A percentile compares a stretch with the other conserved stretches of the same genome.
phyloP scores from a whole-genome alignment of 371 early-diverging fungal genomes.

The Dichotomocladium elegans region DNA sequence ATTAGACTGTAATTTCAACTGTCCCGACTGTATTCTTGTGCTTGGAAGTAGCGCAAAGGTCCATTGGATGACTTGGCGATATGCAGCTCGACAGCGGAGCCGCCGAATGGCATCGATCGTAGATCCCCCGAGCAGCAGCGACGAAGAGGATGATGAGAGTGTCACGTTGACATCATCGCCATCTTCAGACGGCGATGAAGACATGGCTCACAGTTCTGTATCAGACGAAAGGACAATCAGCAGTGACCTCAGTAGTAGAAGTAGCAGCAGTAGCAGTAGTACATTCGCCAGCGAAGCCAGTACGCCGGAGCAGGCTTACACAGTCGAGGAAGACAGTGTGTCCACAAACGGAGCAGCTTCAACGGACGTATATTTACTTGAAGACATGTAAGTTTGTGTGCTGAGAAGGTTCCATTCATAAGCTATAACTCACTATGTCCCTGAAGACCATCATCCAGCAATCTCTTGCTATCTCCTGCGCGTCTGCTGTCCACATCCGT shows the following conservation, averaged over 20 bases:
- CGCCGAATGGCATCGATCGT: conserved; percentile 19
- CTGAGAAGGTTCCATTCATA: neutral
- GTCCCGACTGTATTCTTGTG: conserved; percentile 38
- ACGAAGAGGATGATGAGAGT: conserved; percentile 22
- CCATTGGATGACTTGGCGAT: conserved; percentile 28
- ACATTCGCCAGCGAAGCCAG: conserved; percentile 26
- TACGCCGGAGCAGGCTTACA: conserved; percentile 35
- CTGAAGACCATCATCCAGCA: conserved; percentile 9
- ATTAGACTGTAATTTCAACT: conserved; percentile 44
- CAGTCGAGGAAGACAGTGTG: too few species aligned
- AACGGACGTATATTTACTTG: conserved; percentile 34
- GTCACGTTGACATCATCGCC: too few species aligned
- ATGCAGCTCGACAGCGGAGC: conserved; percentile 29
- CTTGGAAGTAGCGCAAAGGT: neutral
- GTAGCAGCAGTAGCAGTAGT: neutral
- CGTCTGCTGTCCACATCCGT: too few species aligned
- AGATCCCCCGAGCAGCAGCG: conserved; percentile 8
- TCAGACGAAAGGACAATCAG: too few species aligned
- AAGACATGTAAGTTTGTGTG: conserved; percentile 22
- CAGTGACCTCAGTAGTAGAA: too few species aligned
- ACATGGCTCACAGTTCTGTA: too few species aligned
- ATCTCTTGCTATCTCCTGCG: too few species aligned
- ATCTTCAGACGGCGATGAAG: neutral
- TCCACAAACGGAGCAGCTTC: too few species aligned
- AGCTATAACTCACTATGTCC: neutral